phyloP scores from a whole-genome alignment of 495 filamentous ascomycete genomes.

The Echria macrotheca region DNA sequence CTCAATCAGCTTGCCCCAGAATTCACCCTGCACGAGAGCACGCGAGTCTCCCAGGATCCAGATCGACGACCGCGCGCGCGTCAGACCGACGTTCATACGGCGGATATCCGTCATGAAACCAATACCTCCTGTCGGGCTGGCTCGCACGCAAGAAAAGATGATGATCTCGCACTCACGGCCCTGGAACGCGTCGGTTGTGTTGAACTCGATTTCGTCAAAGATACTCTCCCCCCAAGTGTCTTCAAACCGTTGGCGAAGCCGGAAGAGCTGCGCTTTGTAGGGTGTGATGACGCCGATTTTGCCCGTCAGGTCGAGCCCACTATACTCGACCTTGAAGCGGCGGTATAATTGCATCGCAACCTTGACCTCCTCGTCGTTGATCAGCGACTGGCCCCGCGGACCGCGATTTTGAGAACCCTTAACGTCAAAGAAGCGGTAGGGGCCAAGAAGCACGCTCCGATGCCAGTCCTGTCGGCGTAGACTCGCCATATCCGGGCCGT shows the following conservation, averaged over 20 bases:
- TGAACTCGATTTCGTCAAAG: conserved; percentile 80
- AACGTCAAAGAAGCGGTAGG: conserved; percentile 98
- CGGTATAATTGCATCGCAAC: conserved; percentile 80
- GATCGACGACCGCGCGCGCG: conserved; percentile 88
- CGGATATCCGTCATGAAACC: conserved; percentile 97
- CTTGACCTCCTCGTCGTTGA: conserved; percentile 81
- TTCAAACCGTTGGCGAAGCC: conserved; percentile 68
- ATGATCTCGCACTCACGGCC: conserved; percentile 95
- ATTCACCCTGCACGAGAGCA: conserved; percentile 78
- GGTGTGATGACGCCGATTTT: conserved; percentile 96
- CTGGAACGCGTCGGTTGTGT: conserved; percentile 97
- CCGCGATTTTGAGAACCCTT: conserved; percentile 77
- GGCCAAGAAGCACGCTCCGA: conserved; percentile 67
- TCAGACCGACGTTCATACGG: conserved; percentile 99
- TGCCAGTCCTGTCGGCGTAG: conserved; percentile 81
- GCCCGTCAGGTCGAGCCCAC: conserved; percentile 60
- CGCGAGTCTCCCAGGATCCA: conserved; percentile 93
- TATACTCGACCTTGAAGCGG: conserved; percentile 68
- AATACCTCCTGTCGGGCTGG: conserved; percentile 80
- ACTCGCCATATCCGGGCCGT: conserved; percentile 75
- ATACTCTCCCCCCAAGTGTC: conserved; percentile 68
- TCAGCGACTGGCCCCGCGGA: conserved; percentile 74
- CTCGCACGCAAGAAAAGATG: conserved; percentile 96
- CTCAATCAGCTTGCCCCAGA: conserved; percentile 78
- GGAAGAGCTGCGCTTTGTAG: conserved; percentile 86